Evolutionary conservation across 352 stramenopile genomes (phyloP), one percentile per base, ranked within the genome.

Genomic region (Phytophthora agathidicida): DNA sequence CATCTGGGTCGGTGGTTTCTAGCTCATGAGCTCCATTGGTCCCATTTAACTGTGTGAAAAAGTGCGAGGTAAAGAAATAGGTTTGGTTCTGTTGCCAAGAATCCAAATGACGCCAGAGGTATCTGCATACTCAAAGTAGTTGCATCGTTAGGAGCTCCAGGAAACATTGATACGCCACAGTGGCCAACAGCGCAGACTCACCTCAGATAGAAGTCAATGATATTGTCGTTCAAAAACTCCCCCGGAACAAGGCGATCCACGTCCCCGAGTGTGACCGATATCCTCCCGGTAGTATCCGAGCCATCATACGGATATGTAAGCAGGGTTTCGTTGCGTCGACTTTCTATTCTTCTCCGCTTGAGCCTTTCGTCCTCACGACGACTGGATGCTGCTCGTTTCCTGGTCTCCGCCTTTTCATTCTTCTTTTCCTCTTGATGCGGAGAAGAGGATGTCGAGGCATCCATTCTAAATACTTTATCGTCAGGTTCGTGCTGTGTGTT

Each of bases 41-140:
- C 1, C 91, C 76, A 49, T 83, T 77, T 8, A 99, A 61, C 22
- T 93, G 96, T 20, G 94, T 96, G 73, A 96, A 98, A 50, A 99
- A 99, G 68, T 98, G 93, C 10, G 93, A 97, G 17, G 89, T 97
- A 64, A 98, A 99, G 54, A 98, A 94, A 56, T 98, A 94, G 22
- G 93, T 79, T 36, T 77, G 53, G 19, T 88, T 50, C 45, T 83
- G 68, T 32, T 91, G 81, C 72, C 72, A 85, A 13, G 58, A 13
- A 24, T 83, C 66, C 35, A 91, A 56, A 55, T 93, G 81, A 0
- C 83, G 73, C 81, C 80, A 91, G 10, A 89, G 43, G 44, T 88
- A 92, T 22, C 83, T 92, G 30, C 42, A 19, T 6, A 48, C 23
- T 16, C 30, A 16, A 47, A 16, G 30, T 7, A 66, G 19, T 13